Conservation (phyloP, 805 yeast species). For the Monosporozyma solicola region DNA sequence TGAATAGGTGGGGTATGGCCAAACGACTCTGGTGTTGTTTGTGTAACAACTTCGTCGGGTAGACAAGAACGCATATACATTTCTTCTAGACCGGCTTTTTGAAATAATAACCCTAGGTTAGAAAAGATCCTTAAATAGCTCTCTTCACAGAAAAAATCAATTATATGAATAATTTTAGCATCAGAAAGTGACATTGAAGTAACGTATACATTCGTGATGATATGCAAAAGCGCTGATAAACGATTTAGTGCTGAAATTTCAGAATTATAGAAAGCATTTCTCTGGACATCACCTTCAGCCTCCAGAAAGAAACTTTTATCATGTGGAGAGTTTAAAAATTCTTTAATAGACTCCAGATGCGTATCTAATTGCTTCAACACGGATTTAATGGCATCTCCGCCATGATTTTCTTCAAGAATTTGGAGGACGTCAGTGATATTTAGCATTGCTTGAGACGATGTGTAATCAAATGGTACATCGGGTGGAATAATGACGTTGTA, state of each 20-base stretch:
- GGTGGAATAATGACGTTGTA: constrained; percentile 39
- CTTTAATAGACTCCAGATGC: constrained; percentile 25
- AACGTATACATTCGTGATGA: constrained; percentile 48
- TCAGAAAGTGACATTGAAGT: constrained; percentile 44
- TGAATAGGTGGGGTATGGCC: constrained; percentile 35
- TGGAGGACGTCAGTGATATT: constrained; percentile 48
- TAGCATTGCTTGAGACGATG: constrained; percentile 44
- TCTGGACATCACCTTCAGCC: constrained; percentile 7
- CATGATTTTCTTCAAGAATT: constrained; percentile 46
- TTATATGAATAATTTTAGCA: constrained; percentile 31
- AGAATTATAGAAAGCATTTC: neutral
- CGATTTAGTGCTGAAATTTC: constrained; percentile 23
- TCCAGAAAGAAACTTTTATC: constrained; percentile 22
- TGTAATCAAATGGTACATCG: constrained; percentile 55
- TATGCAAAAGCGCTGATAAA: constrained; percentile 38
- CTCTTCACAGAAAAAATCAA: constrained; percentile 18
- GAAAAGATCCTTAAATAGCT: constrained; percentile 35
- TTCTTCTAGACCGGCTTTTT: constrained; percentile 51
- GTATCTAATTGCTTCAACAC: constrained; percentile 29
- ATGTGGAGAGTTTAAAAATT: constrained; percentile 19
- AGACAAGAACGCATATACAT: constrained; percentile 38
- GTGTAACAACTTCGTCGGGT: constrained; percentile 39
- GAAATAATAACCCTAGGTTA: constrained; percentile 38
- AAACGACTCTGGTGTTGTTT: constrained; percentile 30
- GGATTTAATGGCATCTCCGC: constrained; percentile 37